These are phyloP conservation scores for Neopestalotiopsis clavispora DNA, from an alignment of 2,329 filamentous ascomycete genomes.

Conservation along the genomic window DNA sequence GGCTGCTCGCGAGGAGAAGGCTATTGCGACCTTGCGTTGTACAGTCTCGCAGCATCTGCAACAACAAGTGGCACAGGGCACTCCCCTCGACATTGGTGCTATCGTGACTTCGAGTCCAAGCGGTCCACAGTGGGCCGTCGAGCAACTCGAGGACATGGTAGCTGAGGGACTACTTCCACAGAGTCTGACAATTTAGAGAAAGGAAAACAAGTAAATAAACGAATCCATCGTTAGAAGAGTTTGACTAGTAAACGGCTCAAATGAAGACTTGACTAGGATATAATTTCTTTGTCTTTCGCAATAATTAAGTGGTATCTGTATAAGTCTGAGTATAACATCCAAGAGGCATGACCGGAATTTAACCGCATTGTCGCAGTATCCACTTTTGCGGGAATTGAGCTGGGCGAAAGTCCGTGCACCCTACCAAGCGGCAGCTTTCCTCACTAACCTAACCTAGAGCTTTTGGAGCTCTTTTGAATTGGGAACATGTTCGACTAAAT, in stretches of 20 bases:
- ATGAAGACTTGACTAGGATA: not conserved
- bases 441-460: not conserved
- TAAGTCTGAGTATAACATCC: not conserved
- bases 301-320: not conserved
- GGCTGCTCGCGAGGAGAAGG: constrained; percentile 23
- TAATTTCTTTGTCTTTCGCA: too few relatives aligned
- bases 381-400: not conserved
- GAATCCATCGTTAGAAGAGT: not conserved
- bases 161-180: constrained; percentile 23
- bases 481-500: not conserved
- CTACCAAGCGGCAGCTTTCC: not conserved
- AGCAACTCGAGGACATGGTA: constrained; percentile 31
- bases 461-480: not conserved
- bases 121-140: constrained; percentile 25
- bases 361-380: not conserved
- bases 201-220: not conserved
- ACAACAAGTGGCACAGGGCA: constrained; percentile 14
- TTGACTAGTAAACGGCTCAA: too few relatives aligned
- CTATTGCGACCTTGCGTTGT: constrained; percentile 22
- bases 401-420: not conserved
- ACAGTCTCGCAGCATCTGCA: constrained; percentile 24
- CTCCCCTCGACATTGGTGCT: constrained; percentile 16
- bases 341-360: not conserved
- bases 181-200: not conserved
- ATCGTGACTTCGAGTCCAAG: constrained; percentile 21